phyloP scores from a whole-genome alignment of 768 basidiomycete species.

The Saitozyma podzolica region DNA sequence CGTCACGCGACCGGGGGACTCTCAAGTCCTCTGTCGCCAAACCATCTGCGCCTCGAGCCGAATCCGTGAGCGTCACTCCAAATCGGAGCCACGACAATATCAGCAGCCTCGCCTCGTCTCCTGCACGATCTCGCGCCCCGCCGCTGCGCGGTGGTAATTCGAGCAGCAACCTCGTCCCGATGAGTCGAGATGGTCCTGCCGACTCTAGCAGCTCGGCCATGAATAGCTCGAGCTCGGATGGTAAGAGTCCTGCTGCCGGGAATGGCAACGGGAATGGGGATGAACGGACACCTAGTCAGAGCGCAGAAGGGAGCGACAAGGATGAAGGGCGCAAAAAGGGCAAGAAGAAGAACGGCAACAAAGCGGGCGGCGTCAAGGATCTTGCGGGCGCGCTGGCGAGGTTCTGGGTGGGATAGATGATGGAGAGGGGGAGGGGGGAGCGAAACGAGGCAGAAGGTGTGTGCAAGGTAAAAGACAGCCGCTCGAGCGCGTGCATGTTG shows the following conservation, averaged over 20 bases:
- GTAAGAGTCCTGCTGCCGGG: constrained; percentile 4
- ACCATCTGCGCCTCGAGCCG: background rate
- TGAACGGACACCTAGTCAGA: constrained; percentile 1
- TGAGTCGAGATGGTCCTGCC: background rate
- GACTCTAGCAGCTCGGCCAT: constrained; percentile 26
- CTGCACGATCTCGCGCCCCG: background rate
- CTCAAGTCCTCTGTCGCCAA: background rate
- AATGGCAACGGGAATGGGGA: background rate
- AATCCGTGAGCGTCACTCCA: background rate
- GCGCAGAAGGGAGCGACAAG: background rate
- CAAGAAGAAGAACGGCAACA: constrained; percentile 32
- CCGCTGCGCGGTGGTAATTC: background rate
- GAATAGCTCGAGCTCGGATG: constrained; percentile 15
- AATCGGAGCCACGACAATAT: background rate
- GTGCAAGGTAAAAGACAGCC: no score
- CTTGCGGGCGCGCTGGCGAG: constrained; percentile 36
- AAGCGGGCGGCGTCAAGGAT: constrained; percentile 38
- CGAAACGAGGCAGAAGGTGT: no score
- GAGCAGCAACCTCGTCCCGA: background rate
- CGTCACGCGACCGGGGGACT: background rate
- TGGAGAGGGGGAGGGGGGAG: no score
- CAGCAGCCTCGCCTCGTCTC: background rate
- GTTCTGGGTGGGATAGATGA: constrained; percentile 39
- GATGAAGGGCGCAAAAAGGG: constrained; percentile 3
- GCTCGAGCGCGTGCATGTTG: no score